These are phyloP conservation scores for Euphorbia tirucalli DNA, from an alignment of 345 rosid species.

Conservation along the genomic window DNA sequence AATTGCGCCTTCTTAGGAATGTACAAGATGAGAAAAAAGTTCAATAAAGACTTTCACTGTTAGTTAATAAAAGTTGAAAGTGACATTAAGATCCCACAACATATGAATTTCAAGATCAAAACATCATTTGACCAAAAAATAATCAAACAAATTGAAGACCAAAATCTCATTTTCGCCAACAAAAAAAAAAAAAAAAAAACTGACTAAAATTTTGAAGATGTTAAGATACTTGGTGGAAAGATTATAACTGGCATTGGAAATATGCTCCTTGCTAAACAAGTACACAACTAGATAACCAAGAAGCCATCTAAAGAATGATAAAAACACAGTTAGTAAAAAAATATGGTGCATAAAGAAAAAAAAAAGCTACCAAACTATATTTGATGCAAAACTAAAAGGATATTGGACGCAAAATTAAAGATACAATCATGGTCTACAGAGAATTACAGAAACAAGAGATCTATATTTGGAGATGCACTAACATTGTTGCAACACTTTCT, in stretches of 20 bases:
- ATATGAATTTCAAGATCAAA: too few species aligned
- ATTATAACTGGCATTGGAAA: constrained; percentile 73
- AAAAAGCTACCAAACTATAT: not conserved
- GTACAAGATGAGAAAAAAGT: constrained; percentile 2
- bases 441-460: not conserved
- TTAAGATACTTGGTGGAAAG: constrained; percentile 82
- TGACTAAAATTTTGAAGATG: constrained; percentile 62
- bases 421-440: not conserved
- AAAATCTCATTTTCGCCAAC: too few species aligned
- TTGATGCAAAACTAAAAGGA: not conserved
- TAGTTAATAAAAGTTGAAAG: too few species aligned
- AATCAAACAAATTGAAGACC: not conserved
- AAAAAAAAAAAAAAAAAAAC: too few species aligned
- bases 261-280: constrained; percentile 75
- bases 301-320: constrained; percentile 66
- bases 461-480: not conserved
- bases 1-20: constrained; percentile 2
- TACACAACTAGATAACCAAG: constrained; percentile 90
- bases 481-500: not conserved
- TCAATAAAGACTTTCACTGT: not conserved
- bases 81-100: too few species aligned
- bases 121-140: too few species aligned
- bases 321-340: constrained; percentile 16
- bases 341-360: not conserved
- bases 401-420: not conserved